phyloP scores from a whole-genome alignment of 2,329 filamentous ascomycete species.

The Calonectria crousiana region DNA sequence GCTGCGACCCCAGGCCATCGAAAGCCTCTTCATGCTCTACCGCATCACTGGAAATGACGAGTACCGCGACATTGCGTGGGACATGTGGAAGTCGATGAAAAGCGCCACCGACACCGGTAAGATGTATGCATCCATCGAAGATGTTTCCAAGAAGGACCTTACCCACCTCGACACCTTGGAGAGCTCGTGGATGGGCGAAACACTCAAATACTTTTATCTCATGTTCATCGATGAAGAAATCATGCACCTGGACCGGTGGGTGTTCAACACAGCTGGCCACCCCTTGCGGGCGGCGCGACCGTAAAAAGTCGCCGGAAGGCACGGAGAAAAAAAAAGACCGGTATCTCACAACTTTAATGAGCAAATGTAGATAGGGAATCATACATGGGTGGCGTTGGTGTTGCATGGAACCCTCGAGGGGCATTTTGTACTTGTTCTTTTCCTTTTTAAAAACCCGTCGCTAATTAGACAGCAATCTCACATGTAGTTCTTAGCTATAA shows the following conservation, averaged over 20 bases:
- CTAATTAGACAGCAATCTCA: not conserved
- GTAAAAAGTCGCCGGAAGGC: not conserved
- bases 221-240: conserved; percentile 75
- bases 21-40: conserved; percentile 84
- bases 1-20: conserved; percentile 71
- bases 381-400: conserved; percentile 11
- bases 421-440: not conserved
- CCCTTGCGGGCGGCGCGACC: conserved; percentile 49
- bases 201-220: conserved; percentile 81
- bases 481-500: not conserved
- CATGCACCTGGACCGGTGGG: conserved; percentile 76
- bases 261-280: conserved; percentile 70
- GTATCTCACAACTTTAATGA: conserved; percentile 1
- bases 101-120: conserved; percentile 69
- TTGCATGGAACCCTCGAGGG: not conserved
- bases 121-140: conserved; percentile 74
- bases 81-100: conserved; percentile 76
- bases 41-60: conserved; percentile 76
- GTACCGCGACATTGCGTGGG: conserved; percentile 78
- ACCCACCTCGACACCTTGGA: conserved; percentile 73
- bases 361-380: conserved; percentile 2
- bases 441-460: not conserved
- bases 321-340: not conserved
- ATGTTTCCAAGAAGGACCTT: conserved; percentile 67
- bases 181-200: conserved; percentile 79